phyloP scores from a whole-genome alignment of 441 rosid genomes.

The Eruca vesicaria region DNA sequence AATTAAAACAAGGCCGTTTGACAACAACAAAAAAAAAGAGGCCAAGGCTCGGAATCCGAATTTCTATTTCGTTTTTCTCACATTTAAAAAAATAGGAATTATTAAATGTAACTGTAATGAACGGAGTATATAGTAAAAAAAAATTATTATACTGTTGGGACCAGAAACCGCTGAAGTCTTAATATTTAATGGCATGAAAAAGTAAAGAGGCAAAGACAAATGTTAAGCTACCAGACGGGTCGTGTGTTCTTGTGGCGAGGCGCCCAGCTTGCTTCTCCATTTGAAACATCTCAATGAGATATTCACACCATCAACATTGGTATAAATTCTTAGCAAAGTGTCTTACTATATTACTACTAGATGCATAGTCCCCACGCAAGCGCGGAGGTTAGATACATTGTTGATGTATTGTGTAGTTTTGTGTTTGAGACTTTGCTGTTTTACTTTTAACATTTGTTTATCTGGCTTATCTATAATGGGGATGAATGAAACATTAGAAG shows the following conservation, averaged over 20 bases:
- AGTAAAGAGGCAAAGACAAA: conserved; percentile 34
- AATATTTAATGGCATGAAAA: conserved; percentile 33
- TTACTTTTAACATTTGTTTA: too few relatives aligned
- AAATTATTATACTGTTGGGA: conserved; percentile 11
- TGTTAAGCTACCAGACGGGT: conserved; percentile 23
- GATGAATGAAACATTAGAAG: too few relatives aligned
- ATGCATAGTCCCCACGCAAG: too few relatives aligned
- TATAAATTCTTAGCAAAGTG: too few relatives aligned
- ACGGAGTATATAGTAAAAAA: not conserved
- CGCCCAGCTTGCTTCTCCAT: not conserved
- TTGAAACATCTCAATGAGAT: not conserved
- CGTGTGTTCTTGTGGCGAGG: conserved; percentile 17
- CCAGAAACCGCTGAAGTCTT: conserved; percentile 23
- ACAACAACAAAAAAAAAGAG: too few relatives aligned
- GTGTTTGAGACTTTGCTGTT: too few relatives aligned
- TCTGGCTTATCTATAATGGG: too few relatives aligned
- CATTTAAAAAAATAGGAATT: not conserved
- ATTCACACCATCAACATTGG: too few relatives aligned
- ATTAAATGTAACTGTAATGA: conserved; percentile 11
- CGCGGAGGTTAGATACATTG: too few relatives aligned
- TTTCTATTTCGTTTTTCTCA: not conserved
- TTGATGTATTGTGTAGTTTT: too few relatives aligned
- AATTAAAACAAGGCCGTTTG: not conserved
- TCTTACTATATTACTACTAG: too few relatives aligned
- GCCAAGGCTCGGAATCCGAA: conserved; percentile 12